These are phyloP conservation scores for Cylindrotheca fusiformis DNA, from an alignment of 108 stramenopile species.

Conservation along the genomic window DNA sequence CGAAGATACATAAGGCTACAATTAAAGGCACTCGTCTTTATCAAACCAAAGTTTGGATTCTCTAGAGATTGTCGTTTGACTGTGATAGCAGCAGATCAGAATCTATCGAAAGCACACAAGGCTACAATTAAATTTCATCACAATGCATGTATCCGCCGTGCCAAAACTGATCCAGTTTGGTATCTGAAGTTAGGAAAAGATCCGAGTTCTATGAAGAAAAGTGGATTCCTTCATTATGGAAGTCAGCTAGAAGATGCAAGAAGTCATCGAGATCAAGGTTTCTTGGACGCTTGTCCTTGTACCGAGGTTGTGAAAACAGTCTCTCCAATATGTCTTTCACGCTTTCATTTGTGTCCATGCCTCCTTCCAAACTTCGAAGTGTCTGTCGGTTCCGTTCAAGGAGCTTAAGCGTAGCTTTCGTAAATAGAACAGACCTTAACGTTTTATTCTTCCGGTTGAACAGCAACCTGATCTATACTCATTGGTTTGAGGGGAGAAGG, in stretches of 20 bases:
- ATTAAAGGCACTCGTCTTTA: too few species aligned
- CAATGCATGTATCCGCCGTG: too few species aligned
- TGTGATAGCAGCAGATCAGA: too few species aligned
- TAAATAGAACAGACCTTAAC: conserved; percentile 70
- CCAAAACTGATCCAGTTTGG: too few species aligned
- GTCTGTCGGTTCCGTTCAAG: conserved; percentile 91
- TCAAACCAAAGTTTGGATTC: too few species aligned
- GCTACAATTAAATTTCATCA: too few species aligned
- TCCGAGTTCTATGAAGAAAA: conserved; percentile 46
- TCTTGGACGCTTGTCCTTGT: conserved; percentile 87
- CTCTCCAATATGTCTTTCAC: conserved; percentile 75
- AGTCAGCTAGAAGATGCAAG: conserved; percentile 85
- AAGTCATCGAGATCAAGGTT: conserved; percentile 97
- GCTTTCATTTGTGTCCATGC: conserved; percentile 11
- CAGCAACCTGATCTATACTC: conserved; percentile 56
- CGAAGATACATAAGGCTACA: too few species aligned
- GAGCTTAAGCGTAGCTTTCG: conserved; percentile 81
- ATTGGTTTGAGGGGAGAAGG: neutral
- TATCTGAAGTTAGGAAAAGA: too few species aligned
- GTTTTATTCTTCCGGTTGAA: conserved; percentile 96
- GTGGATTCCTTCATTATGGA: conserved; percentile 89
- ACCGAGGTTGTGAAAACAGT: conserved; percentile 69
- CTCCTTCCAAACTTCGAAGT: conserved; percentile 19
- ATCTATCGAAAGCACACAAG: too few species aligned
- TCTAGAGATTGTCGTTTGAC: too few species aligned